phyloP scores from a whole-genome alignment of 2,329 filamentous ascomycete genomes.

The Hypocreales sp. region DNA sequence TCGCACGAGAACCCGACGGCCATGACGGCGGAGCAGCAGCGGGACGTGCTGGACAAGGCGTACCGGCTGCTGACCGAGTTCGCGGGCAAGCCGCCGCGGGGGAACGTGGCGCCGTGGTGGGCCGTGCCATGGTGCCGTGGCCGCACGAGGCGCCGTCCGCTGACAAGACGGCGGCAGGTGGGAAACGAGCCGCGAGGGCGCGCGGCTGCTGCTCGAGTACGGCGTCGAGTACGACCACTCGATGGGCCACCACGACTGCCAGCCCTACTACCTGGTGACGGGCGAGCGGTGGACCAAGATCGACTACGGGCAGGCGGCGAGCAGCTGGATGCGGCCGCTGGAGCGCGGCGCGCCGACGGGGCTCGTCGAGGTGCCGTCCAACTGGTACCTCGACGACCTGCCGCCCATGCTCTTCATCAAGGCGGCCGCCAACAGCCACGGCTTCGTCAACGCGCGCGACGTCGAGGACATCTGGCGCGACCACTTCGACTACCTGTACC shows the following conservation, averaged over 20 bases:
- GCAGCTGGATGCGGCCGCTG: conserved; percentile 52
- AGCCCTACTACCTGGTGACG: conserved; percentile 46
- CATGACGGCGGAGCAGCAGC: conserved; percentile 63
- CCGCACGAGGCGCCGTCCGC: conserved; percentile 32
- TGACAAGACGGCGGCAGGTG: conserved; percentile 20
- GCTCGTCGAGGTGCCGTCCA: conserved; percentile 47
- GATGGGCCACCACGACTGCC: conserved; percentile 49
- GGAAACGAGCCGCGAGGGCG: conserved; percentile 55
- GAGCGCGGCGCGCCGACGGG: conserved; percentile 41
- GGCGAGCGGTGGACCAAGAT: conserved; percentile 53
- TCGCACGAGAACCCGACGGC: conserved; percentile 57
- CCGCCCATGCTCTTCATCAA: conserved; percentile 64
- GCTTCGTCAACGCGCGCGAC: conserved; percentile 39
- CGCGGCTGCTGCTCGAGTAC: conserved; percentile 47
- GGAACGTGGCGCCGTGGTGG: conserved; percentile 52
- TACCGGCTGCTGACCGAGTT: conserved; percentile 57
- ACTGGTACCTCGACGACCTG: conserved; percentile 41
- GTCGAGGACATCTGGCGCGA: conserved; percentile 51
- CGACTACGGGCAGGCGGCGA: conserved; percentile 46
- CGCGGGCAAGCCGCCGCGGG: conserved; percentile 51
- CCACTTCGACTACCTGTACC: conserved; percentile 60
- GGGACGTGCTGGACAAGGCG: conserved; percentile 59
- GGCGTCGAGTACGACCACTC: conserved; percentile 57
- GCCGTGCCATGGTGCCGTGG: conserved; percentile 34
- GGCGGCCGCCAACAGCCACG: conserved; percentile 47